Evolutionary conservation across 306 rosid species (phyloP), one percentile per base, ranked within the genome.

Genomic region (Calophaca sinica): DNA sequence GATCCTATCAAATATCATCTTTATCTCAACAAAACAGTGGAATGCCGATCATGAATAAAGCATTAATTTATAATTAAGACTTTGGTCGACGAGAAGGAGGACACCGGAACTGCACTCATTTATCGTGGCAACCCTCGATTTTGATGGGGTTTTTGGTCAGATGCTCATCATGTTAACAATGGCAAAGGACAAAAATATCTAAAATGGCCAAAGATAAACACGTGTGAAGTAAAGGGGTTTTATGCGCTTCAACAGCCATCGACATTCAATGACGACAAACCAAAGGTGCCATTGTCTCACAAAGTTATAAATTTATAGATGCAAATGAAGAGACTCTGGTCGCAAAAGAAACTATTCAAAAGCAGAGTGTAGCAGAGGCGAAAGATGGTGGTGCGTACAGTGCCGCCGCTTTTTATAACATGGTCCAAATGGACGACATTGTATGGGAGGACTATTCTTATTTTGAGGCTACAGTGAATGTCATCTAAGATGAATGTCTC

Each of bases 231-330:
- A 35, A 71, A 35, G 1, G 61, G 69, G 2, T 50, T 20, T 44
- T 79, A 84, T 52, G 73, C n/a, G 84, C 10, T 60, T 57, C 76
- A 84, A 79, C 52, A 80, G 79, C 62, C 71, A 2, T 36, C 79
- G 87, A 57, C 79, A 38, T 50, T 50, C 38, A 0, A 35, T 60
- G 79, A 71, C 11, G 3, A 4, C 31, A 20, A 58, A 2, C 77
- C 76, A n/a, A 1, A 5, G 4, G 7, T 84, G 82, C 64, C 0
- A 8, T 0, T 84, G 87, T 60, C 57, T 84, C 49, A 0, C 0
- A n/a, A 2, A 82, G 76, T 2, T 75, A 11, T 36, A 38, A 71
- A 4, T 60, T 35, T 0, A 38, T 49, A 70, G 62, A 84, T 13
- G 77, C 50, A 51, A 80, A 13, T 5, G 2, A 75, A 2, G 2